Evolutionary conservation across 2,329 filamentous ascomycete genomes (phyloP), one percentile per base, ranked within the genome.

Genomic region (Fusarium ramigenum): DNA sequence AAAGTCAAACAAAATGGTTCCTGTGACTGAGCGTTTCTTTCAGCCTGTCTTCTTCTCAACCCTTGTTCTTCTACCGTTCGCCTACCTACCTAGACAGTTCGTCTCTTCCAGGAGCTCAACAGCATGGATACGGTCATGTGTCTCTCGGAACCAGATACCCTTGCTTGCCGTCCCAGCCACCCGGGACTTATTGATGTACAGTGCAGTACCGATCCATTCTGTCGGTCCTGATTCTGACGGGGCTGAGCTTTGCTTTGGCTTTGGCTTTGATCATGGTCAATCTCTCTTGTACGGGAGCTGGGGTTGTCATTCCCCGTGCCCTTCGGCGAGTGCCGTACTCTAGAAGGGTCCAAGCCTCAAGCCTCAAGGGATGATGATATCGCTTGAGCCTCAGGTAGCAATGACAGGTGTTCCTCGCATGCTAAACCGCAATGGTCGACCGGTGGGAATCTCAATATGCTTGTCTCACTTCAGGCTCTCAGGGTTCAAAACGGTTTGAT

Each of bases 141-240:
- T 49, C 36, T 28, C 42, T 67, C 54, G 62, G 53, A 68, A 52
- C 40, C 36, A 60, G 50, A 69, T 60, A 54, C 63, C 66, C 73
- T 61, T 69, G 62, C 50, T 58, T 70, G 62, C 64, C 58, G 74
- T 72, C 72, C 72, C 74, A 70, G 62, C 65, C 63, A 69, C 44
- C 67, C 25, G 75, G 75, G 64, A 74, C 62, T 56, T 44, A 60
- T 70, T 66, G 40, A 58, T 58, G 54, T 58, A 58, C 54, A 36
- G 23, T 46, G n/a, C 40, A 70, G 46, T 73, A 58, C 69, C 71
- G 47, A 59, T 44, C 59, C 57, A 30, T 37, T 60, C 64, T 39
- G 56, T 70, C 44, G 70, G 69, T 64, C 47, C n/a, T 49, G 63
- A 49, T 39, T 30, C 49, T 30, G 37, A 34, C 37, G 39, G 50